phyloP scores from a whole-genome alignment of 495 filamentous ascomycete genomes.

The Ascobolus immersus region DNA sequence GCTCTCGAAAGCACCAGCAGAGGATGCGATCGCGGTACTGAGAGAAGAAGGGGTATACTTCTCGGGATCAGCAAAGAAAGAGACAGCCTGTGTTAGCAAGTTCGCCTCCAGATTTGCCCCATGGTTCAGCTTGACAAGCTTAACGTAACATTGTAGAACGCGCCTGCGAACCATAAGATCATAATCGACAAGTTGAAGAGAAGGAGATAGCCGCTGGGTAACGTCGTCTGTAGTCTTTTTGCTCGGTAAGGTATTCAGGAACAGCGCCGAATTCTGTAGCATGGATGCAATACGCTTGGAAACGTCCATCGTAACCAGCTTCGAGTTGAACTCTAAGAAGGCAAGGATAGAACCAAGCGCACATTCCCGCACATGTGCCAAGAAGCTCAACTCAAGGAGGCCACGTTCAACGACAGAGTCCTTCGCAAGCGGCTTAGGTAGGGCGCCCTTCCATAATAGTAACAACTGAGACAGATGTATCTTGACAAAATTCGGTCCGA shows the following conservation, averaged over 20 bases:
- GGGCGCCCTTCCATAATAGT: constrained; percentile 89
- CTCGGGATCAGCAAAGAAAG: constrained; percentile 81
- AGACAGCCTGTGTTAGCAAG: constrained; percentile 70
- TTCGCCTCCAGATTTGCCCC: constrained; percentile 77
- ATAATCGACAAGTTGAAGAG: constrained; percentile 72
- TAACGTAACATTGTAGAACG: constrained; percentile 82
- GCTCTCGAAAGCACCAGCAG: constrained; percentile 69
- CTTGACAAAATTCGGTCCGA: constrained; percentile 96
- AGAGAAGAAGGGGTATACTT: constrained; percentile 59
- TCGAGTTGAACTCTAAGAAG: constrained; percentile 84
- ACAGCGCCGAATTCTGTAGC: constrained; percentile 85
- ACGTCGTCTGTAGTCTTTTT: constrained; percentile 80
- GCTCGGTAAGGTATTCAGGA: constrained; percentile 52
- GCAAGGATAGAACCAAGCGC: constrained; percentile 71
- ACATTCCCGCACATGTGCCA: constrained; percentile 88
- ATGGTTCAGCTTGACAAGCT: constrained; percentile 65
- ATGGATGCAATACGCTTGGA: constrained; percentile 78
- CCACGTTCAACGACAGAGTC: constrained; percentile 64
- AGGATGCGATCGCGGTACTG: constrained; percentile 75
- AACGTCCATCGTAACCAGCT: constrained; percentile 74
- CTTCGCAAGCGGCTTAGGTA: constrained; percentile 77
- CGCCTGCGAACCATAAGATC: constrained; percentile 80
- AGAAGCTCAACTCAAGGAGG: constrained; percentile 66
- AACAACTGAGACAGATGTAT: constrained; percentile 89
- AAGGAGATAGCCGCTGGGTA: constrained; percentile 55